Evolutionary conservation across 192 early-diverging fungal species (phyloP).

Genomic region (Linnemannia elongata): DNA sequence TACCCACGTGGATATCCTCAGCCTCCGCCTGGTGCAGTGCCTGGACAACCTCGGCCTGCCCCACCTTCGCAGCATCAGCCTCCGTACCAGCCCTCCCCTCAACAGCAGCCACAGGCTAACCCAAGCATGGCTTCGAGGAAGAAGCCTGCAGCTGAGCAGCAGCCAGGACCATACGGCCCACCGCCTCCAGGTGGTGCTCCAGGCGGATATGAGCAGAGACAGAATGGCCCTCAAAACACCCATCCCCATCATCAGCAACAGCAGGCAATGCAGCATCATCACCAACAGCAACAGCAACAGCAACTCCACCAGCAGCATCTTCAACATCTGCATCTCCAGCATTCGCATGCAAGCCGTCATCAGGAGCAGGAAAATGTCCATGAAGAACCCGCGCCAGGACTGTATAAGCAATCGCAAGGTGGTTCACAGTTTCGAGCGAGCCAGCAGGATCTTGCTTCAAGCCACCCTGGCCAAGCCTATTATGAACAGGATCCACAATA

Average conservation of each 20-base stretch:
- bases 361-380: conserved; percentile 15
- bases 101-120: conserved; percentile 29
- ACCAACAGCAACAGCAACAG: conserved; percentile 28
- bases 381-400: conserved; percentile 13
- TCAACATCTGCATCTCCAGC: conserved; percentile 20
- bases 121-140: conserved; percentile 1
- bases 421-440: conserved; percentile 12
- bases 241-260: conserved; percentile 2
- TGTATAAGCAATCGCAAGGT: conserved; percentile 20
- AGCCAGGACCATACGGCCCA: conserved; percentile 17
- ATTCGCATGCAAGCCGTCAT: conserved; percentile 8
- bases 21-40: background rate
- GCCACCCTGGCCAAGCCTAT: conserved; percentile 2
- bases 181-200: background rate
- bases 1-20: conserved; percentile 19
- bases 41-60: background rate
- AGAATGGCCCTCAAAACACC: background rate
- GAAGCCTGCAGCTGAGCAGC: conserved; percentile 32
- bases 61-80: conserved; percentile 11
- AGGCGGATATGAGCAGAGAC: conserved; percentile 17
- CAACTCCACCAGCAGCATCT: conserved; percentile 22
- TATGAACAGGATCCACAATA: conserved; percentile 34
- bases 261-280: conserved; percentile 10
- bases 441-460: conserved; percentile 18
- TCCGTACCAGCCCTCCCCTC: conserved; percentile 3